Evolutionary conservation across 202 grass and related monocot species (phyloP).

Genomic region (Saccharum hybrid): DNA sequence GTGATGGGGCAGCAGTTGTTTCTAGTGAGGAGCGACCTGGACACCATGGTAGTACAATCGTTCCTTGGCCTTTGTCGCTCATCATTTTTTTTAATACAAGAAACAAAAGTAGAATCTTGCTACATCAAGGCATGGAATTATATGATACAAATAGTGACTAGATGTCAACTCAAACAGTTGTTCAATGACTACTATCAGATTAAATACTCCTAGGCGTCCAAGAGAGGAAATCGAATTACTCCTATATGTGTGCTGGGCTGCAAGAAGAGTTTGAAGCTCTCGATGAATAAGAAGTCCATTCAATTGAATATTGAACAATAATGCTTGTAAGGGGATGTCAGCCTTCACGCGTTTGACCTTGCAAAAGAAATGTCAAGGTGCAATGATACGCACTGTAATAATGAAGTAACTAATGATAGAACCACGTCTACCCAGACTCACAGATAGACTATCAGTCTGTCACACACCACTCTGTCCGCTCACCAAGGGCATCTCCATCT

Average conservation of each 20-base stretch:
- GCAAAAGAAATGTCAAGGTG: not conserved
- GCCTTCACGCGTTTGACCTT: not conserved
- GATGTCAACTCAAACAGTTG: not conserved
- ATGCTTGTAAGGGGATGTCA: slow-evolving; percentile 1
- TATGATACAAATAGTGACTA: not conserved
- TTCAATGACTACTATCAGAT: not conserved
- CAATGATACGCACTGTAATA: not conserved
- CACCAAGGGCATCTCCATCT: too few species aligned
- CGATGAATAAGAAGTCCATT: not conserved
- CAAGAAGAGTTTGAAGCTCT: slow-evolving; percentile 21
- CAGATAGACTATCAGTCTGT: not conserved
- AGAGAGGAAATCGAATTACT: not conserved
- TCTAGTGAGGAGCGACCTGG: not conserved
- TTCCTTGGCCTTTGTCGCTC: slow-evolving; percentile 27
- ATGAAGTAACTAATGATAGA: not conserved
- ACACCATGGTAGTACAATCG: slow-evolving; percentile 24
- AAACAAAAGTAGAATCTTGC: slow-evolving; percentile 1
- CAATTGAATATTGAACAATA: not conserved
- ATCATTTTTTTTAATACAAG: not conserved
- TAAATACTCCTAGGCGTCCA: not conserved
- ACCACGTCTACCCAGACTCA: too few species aligned
- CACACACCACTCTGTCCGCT: not conserved
- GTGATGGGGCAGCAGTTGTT: not conserved
- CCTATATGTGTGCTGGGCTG: not conserved
- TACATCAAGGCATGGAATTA: not conserved